phyloP scores from a whole-genome alignment of 345 rosid genomes.

The Bruguiera parviflora region DNA sequence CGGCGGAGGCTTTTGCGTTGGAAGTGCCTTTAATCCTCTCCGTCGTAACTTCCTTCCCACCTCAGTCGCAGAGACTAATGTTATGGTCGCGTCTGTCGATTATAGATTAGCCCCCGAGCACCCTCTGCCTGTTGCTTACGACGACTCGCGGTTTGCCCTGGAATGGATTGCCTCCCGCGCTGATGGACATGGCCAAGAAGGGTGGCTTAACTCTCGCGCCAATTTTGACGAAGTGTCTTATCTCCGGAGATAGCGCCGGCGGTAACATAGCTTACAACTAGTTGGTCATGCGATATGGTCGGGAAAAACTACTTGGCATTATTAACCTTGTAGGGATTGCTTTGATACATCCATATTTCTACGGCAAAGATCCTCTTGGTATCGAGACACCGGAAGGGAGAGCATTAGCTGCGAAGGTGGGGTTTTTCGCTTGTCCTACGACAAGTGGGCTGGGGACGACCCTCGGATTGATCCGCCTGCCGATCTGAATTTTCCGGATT shows the following conservation, averaged over 20 bases:
- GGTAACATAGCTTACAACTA: constrained; percentile 7
- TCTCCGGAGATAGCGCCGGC: constrained; percentile 14
- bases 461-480: constrained; percentile 32
- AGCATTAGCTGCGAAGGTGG: background rate
- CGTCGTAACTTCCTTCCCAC: background rate
- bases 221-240: constrained; percentile 7
- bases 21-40: constrained; percentile 11
- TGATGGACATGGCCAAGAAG: background rate
- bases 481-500: background rate
- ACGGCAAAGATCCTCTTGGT: constrained; percentile 27
- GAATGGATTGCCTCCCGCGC: constrained; percentile 12
- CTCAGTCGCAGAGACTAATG: background rate
- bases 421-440: constrained; percentile 28
- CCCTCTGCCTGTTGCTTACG: background rate
- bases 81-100: constrained; percentile 1
- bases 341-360: constrained; percentile 26
- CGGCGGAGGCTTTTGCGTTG: constrained; percentile 48
- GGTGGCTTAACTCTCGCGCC: background rate
- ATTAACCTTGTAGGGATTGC: constrained; percentile 2
- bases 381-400: no score
- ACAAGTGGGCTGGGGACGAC: constrained; percentile 28
- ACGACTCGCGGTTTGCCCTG: constrained; percentile 6
- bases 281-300: constrained; percentile 4
- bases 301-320: background rate
- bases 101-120: constrained; percentile 13